Evolutionary conservation across 1,139 yeast species (phyloP).

Genomic region (Debaryomyces subglobosus): DNA sequence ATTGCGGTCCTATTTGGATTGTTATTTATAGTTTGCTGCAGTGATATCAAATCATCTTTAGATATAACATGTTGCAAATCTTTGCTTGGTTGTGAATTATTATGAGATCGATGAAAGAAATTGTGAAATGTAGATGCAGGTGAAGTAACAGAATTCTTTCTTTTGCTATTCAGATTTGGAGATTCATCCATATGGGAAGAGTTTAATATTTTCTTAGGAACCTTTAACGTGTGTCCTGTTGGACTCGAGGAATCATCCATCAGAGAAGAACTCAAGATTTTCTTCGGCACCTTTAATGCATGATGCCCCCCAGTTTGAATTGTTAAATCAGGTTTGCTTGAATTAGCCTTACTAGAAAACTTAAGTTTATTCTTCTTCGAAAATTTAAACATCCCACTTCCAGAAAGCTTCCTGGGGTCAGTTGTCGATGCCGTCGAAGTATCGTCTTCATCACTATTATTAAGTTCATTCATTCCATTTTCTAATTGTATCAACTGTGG

Average conservation of each 20-base stretch:
- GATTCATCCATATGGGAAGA: constrained; percentile 24
- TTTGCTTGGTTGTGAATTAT: constrained; percentile 17
- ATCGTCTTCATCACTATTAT: constrained; percentile 12
- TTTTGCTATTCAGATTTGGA: background rate
- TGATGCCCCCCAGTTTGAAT: constrained; percentile 35
- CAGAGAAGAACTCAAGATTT: constrained; percentile 27
- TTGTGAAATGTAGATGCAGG: constrained; percentile 42
- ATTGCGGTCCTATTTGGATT: constrained; percentile 27
- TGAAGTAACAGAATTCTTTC: constrained; percentile 34
- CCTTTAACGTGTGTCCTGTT: constrained; percentile 23
- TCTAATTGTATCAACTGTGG: constrained; percentile 13
- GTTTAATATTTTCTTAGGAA: constrained; percentile 31
- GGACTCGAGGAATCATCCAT: constrained; percentile 20
- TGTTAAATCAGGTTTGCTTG: constrained; percentile 29
- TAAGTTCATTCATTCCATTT: constrained; percentile 11
- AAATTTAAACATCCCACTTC: constrained; percentile 11
- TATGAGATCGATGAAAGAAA: constrained; percentile 37
- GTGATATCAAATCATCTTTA: constrained; percentile 17
- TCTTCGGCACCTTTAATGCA: constrained; percentile 31
- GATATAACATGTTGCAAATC: constrained; percentile 13
- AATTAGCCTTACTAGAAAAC: constrained; percentile 15
- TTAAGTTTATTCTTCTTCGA: constrained; percentile 18
- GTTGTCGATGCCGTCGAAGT: background rate
- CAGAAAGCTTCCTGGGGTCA: constrained; percentile 2
- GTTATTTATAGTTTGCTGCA: constrained; percentile 16